phyloP scores from a whole-genome alignment of 352 stramenopile species.

The Vaucheria bursata region DNA sequence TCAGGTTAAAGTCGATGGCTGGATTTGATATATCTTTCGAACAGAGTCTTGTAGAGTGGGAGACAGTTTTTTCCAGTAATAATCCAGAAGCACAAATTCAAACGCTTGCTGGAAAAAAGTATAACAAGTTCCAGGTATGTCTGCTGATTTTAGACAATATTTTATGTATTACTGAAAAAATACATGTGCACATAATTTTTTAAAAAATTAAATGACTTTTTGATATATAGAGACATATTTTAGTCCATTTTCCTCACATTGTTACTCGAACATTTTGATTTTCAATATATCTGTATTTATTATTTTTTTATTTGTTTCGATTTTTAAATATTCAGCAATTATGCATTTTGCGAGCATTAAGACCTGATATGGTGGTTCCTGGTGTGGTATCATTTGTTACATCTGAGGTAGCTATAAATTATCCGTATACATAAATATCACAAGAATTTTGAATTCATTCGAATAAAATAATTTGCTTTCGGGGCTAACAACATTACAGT shows the following conservation, averaged over 20 bases:
- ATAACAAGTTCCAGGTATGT: slow-evolving; percentile 50
- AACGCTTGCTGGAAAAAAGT: slow-evolving; percentile 27
- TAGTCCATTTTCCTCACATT: too few species aligned
- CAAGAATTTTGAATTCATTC: too few species aligned
- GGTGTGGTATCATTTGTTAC: slow-evolving; percentile 78
- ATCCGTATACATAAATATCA: too few species aligned
- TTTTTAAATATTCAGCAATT: slow-evolving; percentile 58
- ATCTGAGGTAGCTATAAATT: slow-evolving; percentile 52
- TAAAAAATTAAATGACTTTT: too few species aligned
- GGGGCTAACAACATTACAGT: too few species aligned
- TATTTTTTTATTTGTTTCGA: background rate
- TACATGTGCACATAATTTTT: too few species aligned
- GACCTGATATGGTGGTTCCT: slow-evolving; percentile 81
- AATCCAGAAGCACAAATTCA: slow-evolving; percentile 43
- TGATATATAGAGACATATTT: too few species aligned
- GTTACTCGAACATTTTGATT: too few species aligned
- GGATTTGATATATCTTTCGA: slow-evolving; percentile 41
- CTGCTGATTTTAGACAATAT: too few species aligned
- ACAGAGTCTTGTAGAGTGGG: slow-evolving; percentile 34
- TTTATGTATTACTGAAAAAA: too few species aligned
- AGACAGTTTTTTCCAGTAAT: slow-evolving; percentile 43
- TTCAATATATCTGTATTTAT: background rate
- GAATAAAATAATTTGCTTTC: too few species aligned
- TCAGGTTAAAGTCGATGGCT: too few species aligned
- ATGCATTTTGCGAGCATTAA: slow-evolving; percentile 74